A percentile compares a stretch with the other conserved stretches of the same genome.
phyloP scores from a whole-genome alignment of 1,284 basidiomycete genomes.

The Sporisorium scitamineum region DNA sequence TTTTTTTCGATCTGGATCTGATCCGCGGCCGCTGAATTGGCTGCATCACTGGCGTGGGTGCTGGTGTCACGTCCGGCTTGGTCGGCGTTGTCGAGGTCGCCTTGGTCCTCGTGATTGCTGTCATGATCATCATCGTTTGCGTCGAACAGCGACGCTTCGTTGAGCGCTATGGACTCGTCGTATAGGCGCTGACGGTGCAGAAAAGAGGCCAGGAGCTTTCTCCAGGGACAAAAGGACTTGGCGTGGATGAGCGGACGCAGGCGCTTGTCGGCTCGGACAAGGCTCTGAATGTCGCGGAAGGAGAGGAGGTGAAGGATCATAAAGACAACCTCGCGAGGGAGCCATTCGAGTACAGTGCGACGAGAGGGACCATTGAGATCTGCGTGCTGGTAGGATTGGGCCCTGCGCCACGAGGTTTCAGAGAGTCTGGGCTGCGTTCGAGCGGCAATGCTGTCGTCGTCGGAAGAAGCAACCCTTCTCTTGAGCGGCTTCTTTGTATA shows the following conservation, averaged over 20 bases:
- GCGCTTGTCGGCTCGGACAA: conserved; percentile 51
- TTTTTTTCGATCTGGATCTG: conserved; percentile 25
- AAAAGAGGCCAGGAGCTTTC: conserved; percentile 49
- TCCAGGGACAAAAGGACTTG: conserved; percentile 51
- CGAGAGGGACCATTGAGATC: conserved; percentile 42
- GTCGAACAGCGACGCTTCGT: conserved; percentile 33
- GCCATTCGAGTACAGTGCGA: conserved; percentile 60
- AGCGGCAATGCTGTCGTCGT: conserved; percentile 37
- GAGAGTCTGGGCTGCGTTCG: conserved; percentile 46
- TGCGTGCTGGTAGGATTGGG: conserved; percentile 44
- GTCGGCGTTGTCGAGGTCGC: not conserved
- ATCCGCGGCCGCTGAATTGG: conserved; percentile 6
- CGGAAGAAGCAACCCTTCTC: conserved; percentile 32
- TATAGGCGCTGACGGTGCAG: conserved; percentile 33
- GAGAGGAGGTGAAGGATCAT: conserved; percentile 52
- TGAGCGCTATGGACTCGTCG: conserved; percentile 37
- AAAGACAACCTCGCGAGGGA: conserved; percentile 56
- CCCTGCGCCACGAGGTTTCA: conserved; percentile 36
- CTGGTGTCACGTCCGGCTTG: not conserved
- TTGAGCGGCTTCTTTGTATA: conserved; percentile 19
- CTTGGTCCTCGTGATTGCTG: conserved; percentile 8
- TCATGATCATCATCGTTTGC: conserved; percentile 11
- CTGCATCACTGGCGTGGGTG: not conserved
- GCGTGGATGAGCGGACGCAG: conserved; percentile 53
- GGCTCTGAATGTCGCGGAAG: conserved; percentile 45